Conservation (phyloP, 2,329 filamentous ascomycete species). For the Chrysoporthe deuterocubensis region DNA sequence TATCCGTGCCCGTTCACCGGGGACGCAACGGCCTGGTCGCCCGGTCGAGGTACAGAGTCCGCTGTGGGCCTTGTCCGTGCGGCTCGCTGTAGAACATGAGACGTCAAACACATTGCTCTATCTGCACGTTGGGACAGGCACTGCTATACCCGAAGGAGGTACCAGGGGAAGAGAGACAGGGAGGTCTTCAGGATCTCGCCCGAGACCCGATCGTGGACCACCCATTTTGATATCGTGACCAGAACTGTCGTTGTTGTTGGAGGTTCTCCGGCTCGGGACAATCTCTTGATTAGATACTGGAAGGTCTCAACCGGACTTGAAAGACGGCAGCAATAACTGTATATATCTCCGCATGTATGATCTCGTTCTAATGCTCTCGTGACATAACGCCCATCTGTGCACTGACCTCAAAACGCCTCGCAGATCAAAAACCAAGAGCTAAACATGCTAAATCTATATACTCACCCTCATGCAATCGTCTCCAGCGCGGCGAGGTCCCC, state of each 20-base stretch:
- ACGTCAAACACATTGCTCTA: neutral
- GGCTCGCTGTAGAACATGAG: neutral
- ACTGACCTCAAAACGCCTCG: constrained; percentile 4
- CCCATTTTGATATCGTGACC: neutral
- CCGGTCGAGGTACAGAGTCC: neutral
- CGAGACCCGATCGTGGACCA: neutral
- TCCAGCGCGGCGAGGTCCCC: constrained; percentile 52
- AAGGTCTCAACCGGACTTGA: neutral
- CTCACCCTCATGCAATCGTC: constrained; percentile 3
- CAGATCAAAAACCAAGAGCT: neutral
- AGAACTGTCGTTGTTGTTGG: neutral
- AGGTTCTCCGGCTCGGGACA: too few relatives aligned
- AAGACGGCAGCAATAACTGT: neutral
- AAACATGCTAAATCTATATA: neutral
- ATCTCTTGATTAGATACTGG: neutral
- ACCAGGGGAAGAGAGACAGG: neutral
- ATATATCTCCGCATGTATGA: neutral
- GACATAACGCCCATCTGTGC: neutral
- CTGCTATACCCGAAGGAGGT: neutral
- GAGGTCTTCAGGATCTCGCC: neutral
- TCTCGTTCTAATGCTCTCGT: neutral
- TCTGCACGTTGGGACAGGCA: neutral
- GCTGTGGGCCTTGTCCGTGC: neutral
- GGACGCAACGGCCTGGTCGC: neutral
- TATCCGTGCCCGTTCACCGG: neutral